phyloP scores from a whole-genome alignment of 2,329 filamentous ascomycete genomes.

The Aspergillus sp. region DNA sequence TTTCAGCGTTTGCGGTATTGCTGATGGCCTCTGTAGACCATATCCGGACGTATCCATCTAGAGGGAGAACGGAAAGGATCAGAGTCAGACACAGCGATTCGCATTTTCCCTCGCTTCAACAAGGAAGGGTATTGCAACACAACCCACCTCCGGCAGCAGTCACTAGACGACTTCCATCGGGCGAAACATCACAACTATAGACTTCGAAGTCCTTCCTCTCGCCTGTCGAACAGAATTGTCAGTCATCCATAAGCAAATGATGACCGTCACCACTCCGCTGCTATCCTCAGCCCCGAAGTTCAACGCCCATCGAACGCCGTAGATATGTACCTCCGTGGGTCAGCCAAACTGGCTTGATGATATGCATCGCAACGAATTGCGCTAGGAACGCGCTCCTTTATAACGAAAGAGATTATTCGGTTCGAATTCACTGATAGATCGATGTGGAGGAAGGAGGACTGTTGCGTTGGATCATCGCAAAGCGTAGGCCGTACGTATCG shows the following conservation, averaged over 20 bases:
- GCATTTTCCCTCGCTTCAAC: neutral
- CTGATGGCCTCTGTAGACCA: conserved; percentile 96
- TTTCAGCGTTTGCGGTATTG: conserved; percentile 65
- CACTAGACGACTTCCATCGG: conserved; percentile 83
- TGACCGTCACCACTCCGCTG: neutral
- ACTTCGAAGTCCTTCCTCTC: conserved; percentile 98
- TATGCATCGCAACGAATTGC: conserved; percentile 53
- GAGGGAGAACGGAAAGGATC: conserved; percentile 4
- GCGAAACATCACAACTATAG: conserved; percentile 95
- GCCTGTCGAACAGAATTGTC: conserved; percentile 43
- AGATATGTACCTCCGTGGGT: conserved; percentile 68
- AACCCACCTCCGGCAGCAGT: conserved; percentile 82
- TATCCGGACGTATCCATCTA: conserved; percentile 91
- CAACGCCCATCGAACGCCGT: conserved; percentile 1
- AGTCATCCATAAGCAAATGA: conserved; percentile 12
- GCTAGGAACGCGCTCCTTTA: neutral
- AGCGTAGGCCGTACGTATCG: conserved; percentile 6
- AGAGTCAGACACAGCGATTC: neutral
- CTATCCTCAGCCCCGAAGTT: neutral
- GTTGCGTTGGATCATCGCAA: conserved; percentile 25
- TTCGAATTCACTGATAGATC: conserved; percentile 12
- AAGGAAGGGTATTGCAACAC: neutral
- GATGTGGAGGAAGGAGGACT: conserved; percentile 13
- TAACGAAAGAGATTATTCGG: conserved; percentile 2
- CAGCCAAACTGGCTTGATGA: conserved; percentile 94